Base-by-base conservation (phyloP, 805 yeast species). In the Hanseniaspora lindneri region DNA sequence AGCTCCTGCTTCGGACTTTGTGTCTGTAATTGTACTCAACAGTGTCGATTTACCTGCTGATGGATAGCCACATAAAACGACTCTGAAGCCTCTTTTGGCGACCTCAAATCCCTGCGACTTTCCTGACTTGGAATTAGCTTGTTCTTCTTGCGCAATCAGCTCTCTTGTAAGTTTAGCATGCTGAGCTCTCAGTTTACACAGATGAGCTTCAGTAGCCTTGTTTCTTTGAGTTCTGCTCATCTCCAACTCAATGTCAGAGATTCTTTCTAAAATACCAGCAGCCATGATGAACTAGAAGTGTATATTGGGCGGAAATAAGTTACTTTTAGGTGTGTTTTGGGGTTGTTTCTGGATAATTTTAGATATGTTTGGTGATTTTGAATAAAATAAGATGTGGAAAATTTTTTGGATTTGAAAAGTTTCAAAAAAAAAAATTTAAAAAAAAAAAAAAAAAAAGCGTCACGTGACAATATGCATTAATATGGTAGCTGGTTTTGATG, bases 41-140 rank as follows among this genome's bases (percentile, higher is more conserved):
- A 89, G 77, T 2, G 95, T 85, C 1, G 96, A 88, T 59, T 89
- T 89, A 62, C 98, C 98, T 21, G 92, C 98, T 1, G 96, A 88
- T 16, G 98, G 98, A 63, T 88, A 89, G 27, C 98, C 98, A 65
- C 92, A 88, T 48, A 89, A 70, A 17, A 94, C 94, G 2, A 86
- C 95, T 56, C 98, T 74, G 0, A 97, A 96, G 34, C 97, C 97
- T 40, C 92, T 81, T 64, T 92, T 89, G 39, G 86, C 78, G 2
- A 89, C 96, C 65, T 92, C 98, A 62, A 89, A 89, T 1, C 95
- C 95, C 49, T 79, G 80, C 1, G 95, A 95, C 13, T 39, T 39
- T 13, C 51, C 51, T 10, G 86, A 86, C 23, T 78, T 73, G 23
- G 78, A 73, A 0, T 77, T 67, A 1, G 79, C 70, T 0, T 89